Conservation (phyloP, 73 alveolate species). For the Paramecium primaurelia region DNA sequence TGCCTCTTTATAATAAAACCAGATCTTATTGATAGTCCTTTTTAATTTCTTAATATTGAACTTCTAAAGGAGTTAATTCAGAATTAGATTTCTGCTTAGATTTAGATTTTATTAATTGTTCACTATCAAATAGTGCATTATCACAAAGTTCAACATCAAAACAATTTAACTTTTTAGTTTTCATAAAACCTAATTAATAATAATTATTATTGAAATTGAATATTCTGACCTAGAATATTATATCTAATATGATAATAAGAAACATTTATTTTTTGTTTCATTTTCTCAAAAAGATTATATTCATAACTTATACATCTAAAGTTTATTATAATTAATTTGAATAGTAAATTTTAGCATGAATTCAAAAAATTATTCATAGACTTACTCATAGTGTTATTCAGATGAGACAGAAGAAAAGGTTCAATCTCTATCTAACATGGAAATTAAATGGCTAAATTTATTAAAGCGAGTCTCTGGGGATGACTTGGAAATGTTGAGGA, state of each 20-base stretch:
- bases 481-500: neutral
- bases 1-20: constrained; percentile 13
- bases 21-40: neutral
- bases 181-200: neutral
- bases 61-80: neutral
- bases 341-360: neutral
- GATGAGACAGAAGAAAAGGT: neutral
- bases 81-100: neutral
- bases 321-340: neutral
- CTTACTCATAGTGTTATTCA: neutral
- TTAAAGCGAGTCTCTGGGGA: neutral
- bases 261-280: neutral
- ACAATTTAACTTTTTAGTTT: neutral
- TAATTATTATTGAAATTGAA: too few species aligned
- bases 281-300: neutral
- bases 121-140: neutral
- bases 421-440: neutral
- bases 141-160: neutral
- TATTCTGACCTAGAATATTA: neutral
- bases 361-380: neutral
- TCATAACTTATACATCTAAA: neutral
- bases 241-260: neutral
- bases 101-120: neutral
- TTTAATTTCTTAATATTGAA: neutral
- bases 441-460: neutral